These are phyloP conservation scores for Candida neerlandica DNA, from an alignment of 1,139 yeast genomes.

Conservation along the genomic window DNA sequence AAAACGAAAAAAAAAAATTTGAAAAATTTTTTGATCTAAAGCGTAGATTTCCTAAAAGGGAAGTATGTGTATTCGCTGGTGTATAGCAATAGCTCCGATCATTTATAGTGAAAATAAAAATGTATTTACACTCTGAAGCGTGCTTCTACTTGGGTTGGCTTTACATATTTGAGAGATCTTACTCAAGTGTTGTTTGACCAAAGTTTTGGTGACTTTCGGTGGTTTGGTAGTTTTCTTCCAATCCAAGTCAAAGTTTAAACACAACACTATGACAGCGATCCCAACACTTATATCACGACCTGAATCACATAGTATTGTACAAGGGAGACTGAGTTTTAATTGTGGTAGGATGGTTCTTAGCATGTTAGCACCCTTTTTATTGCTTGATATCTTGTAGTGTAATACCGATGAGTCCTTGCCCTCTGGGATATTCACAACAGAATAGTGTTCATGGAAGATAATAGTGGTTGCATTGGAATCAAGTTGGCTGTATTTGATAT, in stretches of 20 bases:
- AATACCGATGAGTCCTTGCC: conserved; percentile 11
- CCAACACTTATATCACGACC: conserved; percentile 72
- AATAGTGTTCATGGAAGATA: conserved; percentile 26
- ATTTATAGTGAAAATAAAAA: conserved; percentile 23
- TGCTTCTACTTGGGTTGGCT: conserved; percentile 82
- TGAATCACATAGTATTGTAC: conserved; percentile 58
- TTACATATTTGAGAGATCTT: no score
- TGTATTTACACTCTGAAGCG: conserved; percentile 66
- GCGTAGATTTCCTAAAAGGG: conserved; percentile 9
- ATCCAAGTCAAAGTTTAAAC: conserved; percentile 43
- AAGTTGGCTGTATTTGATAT: conserved; percentile 18
- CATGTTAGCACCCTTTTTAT: conserved; percentile 65
- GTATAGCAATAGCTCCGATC: no score
- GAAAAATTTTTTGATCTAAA: conserved; percentile 1
- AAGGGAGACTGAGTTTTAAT: conserved; percentile 20
- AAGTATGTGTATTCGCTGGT: no score
- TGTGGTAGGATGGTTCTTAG: conserved; percentile 48
- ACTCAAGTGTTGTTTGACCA: conserved; percentile 60
- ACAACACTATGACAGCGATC: conserved; percentile 53
- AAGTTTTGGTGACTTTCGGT: conserved; percentile 46
- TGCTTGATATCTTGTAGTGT: conserved; percentile 37
- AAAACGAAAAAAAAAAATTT: neutral
- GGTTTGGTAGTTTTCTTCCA: conserved; percentile 31
- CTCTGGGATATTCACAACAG: conserved; percentile 24
- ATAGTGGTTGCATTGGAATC: conserved; percentile 22